Evolutionary conservation across 371 early-diverging fungal species (phyloP), one percentile per base, ranked within the genome.

Genomic region (Rhizoclosmatium hyalinum): DNA sequence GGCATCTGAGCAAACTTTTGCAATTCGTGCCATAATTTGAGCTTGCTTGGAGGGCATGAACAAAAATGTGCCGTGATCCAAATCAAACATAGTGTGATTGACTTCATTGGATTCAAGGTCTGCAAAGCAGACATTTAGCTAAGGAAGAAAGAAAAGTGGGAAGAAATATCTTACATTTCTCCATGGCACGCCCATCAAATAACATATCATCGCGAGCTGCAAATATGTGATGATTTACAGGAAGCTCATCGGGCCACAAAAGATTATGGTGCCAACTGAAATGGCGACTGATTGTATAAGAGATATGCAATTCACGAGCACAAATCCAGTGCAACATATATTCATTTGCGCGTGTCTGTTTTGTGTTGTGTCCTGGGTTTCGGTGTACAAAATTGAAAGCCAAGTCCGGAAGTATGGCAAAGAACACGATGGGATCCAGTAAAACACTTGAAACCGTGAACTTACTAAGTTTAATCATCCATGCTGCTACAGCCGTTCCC

Each of bases 351-450:
- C 43, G 12, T 50, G 24, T 45, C 5, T 3, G 24, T 0, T 42
- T 19, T 3, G 68, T 65, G 47, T 76, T 76, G 3, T 86, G 86
- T 12, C 80, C 80, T 0, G 93, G 93, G 1, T 79, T 73, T 17
- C 92, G 82, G 72, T 91, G 89, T 3, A 91, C 91, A 80, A 92
- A 92, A 66, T 91, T 55, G 62, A 83, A 81, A 45, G 91, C 90
- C 24, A 92, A 82, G 41, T 87, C 86, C 41, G 84, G 83, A 73
- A 90, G 85, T 75, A 90, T 90, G 4, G 90, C 77, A 82, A 90
- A 82, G 77, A 92, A 92, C 43, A 90, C 90, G 69, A 92, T 87
- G 5, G 92, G 91, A 58, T 92, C 92, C 0, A 89, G 55, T 65
- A 92, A 75, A 8, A 91, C 81, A 46, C 83, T 71, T n/a, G 89